Percentiles rank a stretch among this genome's conserved stretches.
These are phyloP conservation scores for Pichia rugopelliculosa DNA, from an alignment of 805 yeast genomes.

Conservation along the genomic window DNA sequence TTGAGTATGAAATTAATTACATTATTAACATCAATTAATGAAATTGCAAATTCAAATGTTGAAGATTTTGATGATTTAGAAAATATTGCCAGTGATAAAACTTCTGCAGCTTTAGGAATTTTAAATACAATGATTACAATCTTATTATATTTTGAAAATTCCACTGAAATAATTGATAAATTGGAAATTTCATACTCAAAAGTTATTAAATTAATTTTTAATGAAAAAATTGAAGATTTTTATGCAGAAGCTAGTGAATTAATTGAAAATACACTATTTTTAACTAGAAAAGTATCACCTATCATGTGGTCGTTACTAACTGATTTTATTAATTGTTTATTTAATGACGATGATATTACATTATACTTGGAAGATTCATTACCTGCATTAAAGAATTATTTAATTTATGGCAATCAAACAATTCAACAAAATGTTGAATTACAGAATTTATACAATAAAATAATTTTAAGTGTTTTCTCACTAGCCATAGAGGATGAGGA, in stretches of 20 bases:
- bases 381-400: conserved; percentile 66
- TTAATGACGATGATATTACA: conserved; percentile 45
- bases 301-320: conserved; percentile 69
- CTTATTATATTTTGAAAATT: conserved; percentile 78
- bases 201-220: conserved; percentile 60
- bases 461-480: conserved; percentile 38
- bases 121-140: conserved; percentile 83
- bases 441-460: conserved; percentile 40
- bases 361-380: conserved; percentile 68
- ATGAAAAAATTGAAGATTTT: conserved; percentile 65
- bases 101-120: conserved; percentile 80
- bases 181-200: conserved; percentile 74
- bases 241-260: conserved; percentile 77
- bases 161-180: conserved; percentile 56
- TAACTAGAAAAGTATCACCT: conserved; percentile 54
- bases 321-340: conserved; percentile 32
- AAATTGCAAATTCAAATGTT: conserved; percentile 35
- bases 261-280: conserved; percentile 65
- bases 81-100: conserved; percentile 53
- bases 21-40: conserved; percentile 63
- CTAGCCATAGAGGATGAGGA: conserved; percentile 33
- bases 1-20: conserved; percentile 70
- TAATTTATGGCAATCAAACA: conserved; percentile 48
- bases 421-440: conserved; percentile 40
- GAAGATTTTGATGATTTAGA: conserved; percentile 46